phyloP scores from a whole-genome alignment of 257 asterid species.

The Solanum clarkiae region DNA sequence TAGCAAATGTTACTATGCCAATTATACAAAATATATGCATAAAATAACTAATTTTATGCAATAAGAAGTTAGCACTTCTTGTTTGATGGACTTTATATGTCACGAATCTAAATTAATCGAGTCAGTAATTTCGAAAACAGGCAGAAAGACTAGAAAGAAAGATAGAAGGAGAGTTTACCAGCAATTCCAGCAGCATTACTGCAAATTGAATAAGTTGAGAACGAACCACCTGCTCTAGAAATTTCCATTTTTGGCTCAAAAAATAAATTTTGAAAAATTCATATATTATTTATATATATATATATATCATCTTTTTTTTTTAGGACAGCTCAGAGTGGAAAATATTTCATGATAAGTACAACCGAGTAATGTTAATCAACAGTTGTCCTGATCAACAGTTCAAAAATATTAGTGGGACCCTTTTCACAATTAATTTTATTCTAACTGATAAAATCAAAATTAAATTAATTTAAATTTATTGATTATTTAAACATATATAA shows the following conservation, averaged over 20 bases:
- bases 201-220: neutral
- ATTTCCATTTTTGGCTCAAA: neutral
- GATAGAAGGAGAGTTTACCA: neutral
- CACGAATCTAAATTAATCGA: neutral
- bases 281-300: neutral
- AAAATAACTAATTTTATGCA: too few species aligned
- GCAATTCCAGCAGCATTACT: slow-evolving; percentile 1
- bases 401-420: neutral
- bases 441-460: too few species aligned
- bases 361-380: neutral
- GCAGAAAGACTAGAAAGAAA: neutral
- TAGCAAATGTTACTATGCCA: neutral
- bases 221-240: neutral
- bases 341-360: neutral
- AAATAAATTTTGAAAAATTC: neutral
- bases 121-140: neutral
- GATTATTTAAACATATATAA: too few species aligned
- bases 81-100: neutral
- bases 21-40: neutral
- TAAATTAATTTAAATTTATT: too few species aligned
- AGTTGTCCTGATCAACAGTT: neutral
- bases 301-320: neutral
- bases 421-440: too few species aligned
- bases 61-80: neutral
- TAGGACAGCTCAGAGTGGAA: neutral